A percentile compares a stretch with the other conserved stretches of the same genome.
phyloP scores from a whole-genome alignment of 1,284 basidiomycete genomes.

The Puccinia novopanici region DNA sequence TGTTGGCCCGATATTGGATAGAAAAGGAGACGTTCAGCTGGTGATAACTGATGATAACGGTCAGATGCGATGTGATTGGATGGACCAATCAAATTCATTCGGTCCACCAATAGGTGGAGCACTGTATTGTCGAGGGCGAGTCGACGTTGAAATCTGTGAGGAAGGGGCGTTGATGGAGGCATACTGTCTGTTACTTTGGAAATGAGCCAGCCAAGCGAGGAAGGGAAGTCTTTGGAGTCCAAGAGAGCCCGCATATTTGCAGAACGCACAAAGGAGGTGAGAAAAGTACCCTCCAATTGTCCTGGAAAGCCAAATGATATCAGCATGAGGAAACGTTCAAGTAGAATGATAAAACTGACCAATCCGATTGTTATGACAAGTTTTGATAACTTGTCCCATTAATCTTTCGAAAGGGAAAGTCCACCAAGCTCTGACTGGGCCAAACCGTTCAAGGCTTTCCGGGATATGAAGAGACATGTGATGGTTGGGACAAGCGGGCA shows the following conservation, averaged over 20 bases:
- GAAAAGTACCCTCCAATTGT: slow-evolving; percentile 10
- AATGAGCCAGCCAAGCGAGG: neutral
- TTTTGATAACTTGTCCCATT: slow-evolving; percentile 17
- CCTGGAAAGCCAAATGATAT: neutral
- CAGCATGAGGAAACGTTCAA: neutral
- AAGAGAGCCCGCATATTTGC: too few species aligned
- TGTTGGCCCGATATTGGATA: neutral
- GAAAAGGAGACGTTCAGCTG: neutral
- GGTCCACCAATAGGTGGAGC: neutral
- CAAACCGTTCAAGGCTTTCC: slow-evolving; percentile 16
- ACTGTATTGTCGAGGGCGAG: neutral
- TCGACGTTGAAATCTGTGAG: neutral
- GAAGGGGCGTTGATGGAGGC: neutral
- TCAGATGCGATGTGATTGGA: neutral
- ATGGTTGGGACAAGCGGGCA: neutral
- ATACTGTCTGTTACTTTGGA: neutral
- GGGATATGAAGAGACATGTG: too few species aligned
- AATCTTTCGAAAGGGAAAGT: slow-evolving; percentile 25
- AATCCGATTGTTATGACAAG: slow-evolving; percentile 14
- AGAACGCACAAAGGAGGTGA: neutral
- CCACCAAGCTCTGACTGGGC: slow-evolving; percentile 33
- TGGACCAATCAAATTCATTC: neutral
- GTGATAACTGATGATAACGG: neutral
- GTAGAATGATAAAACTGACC: slow-evolving; percentile 13
- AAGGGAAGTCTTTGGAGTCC: neutral